phyloP scores from a whole-genome alignment of 495 filamentous ascomycete genomes.

The Aspergillus leporis region DNA sequence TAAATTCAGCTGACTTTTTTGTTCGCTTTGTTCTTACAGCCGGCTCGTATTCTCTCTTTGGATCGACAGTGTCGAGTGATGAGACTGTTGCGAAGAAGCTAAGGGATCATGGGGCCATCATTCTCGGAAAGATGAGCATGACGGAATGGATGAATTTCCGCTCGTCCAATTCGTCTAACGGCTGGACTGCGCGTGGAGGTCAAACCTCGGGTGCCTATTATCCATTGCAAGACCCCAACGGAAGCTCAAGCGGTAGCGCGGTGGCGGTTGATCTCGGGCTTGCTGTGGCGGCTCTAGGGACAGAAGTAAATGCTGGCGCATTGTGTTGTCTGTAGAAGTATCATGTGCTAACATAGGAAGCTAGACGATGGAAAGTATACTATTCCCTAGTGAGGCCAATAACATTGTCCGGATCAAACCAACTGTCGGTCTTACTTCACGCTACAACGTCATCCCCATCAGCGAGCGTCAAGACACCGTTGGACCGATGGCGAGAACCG shows the following conservation, averaged over 20 bases:
- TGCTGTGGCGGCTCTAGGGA: conserved; percentile 49
- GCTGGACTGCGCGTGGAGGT: conserved; percentile 56
- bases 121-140: conserved; percentile 57
- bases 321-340: conserved; percentile 17
- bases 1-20: conserved; percentile 10
- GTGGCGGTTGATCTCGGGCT: conserved; percentile 52
- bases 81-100: conserved; percentile 48
- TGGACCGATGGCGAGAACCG: conserved; percentile 63
- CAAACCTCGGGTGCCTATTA: conserved; percentile 53
- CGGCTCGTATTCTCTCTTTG: conserved; percentile 58
- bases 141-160: conserved; percentile 57
- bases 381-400: conserved; percentile 56
- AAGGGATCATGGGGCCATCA: conserved; percentile 50
- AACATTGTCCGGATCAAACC: conserved; percentile 65
- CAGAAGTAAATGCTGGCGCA: conserved; percentile 46
- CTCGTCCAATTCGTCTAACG: conserved; percentile 49
- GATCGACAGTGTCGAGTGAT: conserved; percentile 48
- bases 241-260: conserved; percentile 54
- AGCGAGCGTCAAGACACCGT: conserved; percentile 64
- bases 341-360: conserved; percentile 3
- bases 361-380: conserved; percentile 52
- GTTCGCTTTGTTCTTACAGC: conserved; percentile 31
- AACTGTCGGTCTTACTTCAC: conserved; percentile 66
- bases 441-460: conserved; percentile 62
- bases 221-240: conserved; percentile 53